Evolutionary conservation across 2,329 filamentous ascomycete genomes (phyloP), one percentile per base, ranked within the genome.

Genomic region (Ceratocystis colombiana): DNA sequence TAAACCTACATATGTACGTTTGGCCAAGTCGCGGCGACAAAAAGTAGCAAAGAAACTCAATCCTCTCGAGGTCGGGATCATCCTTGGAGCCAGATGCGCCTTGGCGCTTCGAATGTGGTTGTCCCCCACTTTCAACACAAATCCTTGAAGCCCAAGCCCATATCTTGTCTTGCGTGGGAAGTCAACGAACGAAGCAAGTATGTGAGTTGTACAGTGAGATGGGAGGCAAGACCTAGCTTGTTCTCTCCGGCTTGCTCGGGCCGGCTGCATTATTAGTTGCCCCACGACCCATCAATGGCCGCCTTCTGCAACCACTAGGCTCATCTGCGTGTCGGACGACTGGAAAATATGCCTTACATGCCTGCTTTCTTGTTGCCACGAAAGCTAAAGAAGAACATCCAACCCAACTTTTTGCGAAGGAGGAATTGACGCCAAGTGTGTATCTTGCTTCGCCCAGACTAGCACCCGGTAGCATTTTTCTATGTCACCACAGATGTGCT

Each of bases 61-160:
- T 41, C 37, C 37, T 41, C 37, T 41, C 37, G 2, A 33, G n/a
- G 53, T 59, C 28, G 6, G 53, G 53, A 59, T 59, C 25, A 59
- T 59, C 53, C 53, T 37, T 59, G 53, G n/a, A 59, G 7, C 53
- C 33, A 17, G 25, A 59, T 59, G 53, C 28, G 53, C 53, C 53
- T 30, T 15, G 17, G 53, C 53, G 53, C 53, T 30, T 30, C 53
- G 25, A 20, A 33, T 7, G 25, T 30, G 17, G 33, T 22, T 20
- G 20, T 17, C 28, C 22, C 53, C 25, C 15, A 59, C 53, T 33
- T 17, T n/a, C 53, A 7, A 59, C 53, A 17, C 53, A 59, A 59
- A 33, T 59, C 53, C 48, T 53, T 53, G 10, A 53, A 53, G 48
- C 48, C 48, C 25, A 53, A 53, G 48, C 48, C 25, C 48, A 41